Percentiles rank a stretch among this genome's conserved stretches.
Evolutionary conservation across 2,329 filamentous ascomycete species (phyloP).

Genomic region (Epichloe uncinata): DNA sequence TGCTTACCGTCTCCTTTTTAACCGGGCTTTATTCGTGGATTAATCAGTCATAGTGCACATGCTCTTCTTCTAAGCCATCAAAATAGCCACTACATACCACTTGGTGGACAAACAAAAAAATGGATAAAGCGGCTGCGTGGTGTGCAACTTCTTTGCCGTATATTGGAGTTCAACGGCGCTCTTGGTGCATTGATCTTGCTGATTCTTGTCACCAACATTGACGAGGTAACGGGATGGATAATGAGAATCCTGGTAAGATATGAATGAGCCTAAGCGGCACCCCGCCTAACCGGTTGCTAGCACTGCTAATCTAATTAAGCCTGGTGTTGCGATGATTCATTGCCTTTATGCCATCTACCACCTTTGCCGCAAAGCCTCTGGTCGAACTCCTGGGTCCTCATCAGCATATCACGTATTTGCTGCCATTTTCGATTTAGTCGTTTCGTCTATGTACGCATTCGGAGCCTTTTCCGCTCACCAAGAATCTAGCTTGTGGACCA

Average conservation of each 20-base stretch:
- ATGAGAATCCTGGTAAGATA: constrained; percentile 59
- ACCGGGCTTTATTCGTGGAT: background rate
- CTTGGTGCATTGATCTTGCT: constrained; percentile 60
- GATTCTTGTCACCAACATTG: constrained; percentile 60
- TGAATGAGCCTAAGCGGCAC: background rate
- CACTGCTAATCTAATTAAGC: constrained; percentile 32
- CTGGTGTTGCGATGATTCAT: constrained; percentile 60
- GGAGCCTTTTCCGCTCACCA: constrained; percentile 33
- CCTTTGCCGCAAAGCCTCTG: constrained; percentile 54
- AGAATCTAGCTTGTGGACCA: constrained; percentile 46
- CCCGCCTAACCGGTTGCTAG: background rate
- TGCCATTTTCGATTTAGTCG: constrained; percentile 51
- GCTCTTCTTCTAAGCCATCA: constrained; percentile 50
- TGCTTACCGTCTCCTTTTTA: background rate
- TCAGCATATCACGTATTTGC: constrained; percentile 86
- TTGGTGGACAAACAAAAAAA: constrained; percentile 57
- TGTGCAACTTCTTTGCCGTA: constrained; percentile 54
- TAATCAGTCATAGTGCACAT: constrained; percentile 29
- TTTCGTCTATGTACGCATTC: constrained; percentile 43
- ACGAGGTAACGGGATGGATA: constrained; percentile 56
- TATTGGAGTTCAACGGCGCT: constrained; percentile 54
- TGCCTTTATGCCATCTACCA: constrained; percentile 72
- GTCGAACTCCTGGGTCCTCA: constrained; percentile 64
- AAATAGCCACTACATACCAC: constrained; percentile 45
- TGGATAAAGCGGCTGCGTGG: constrained; percentile 57